Base-by-base conservation (phyloP, 2,329 filamentous ascomycete genomes). In the Exserohilum turcica region DNA sequence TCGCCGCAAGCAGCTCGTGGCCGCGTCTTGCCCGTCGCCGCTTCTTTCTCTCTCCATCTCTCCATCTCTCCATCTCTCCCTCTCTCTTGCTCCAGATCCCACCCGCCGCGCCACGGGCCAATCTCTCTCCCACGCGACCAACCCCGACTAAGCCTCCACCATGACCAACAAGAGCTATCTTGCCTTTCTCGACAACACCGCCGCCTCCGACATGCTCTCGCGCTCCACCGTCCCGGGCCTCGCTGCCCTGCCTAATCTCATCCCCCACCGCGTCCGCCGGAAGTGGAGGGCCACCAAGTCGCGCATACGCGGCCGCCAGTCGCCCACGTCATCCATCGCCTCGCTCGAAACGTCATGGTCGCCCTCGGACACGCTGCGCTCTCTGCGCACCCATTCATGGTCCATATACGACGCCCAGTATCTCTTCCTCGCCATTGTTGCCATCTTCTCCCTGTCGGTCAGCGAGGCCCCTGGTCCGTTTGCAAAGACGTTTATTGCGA, bases 341-440 rank as follows among this genome's bases (percentile, higher is more conserved):
- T 82, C 82, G 27, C 80, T 97, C 49, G 84, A 95, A 75, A 92
- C 86, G 13, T 96, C 92, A 1, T 90, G 92, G 75, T 92, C 89
- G 62, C 87, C 91, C 5, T 80, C 84, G 66, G 88, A 95, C 69
- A 92, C 91, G 10, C 76, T 97, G 56, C 84, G 85, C 56, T 84
- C 88, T 32, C 80, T 97, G 59, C 87, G 88, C 65, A 84, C 84
- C 55, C 91, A 94, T 72, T 85, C 85, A 60, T 97, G 91, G 90
- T 88, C 84, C 45, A 79, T 87, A 45, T 89, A 92, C 72, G 93
- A 97, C 75, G 83, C 89, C 35, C 92, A 97, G 77, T 95, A 97
- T 74, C 74, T 91, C 44, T 79, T 93, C 52, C 77, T 96, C 24
- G 84, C 86, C 54, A 82, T 88, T 48, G 76, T 96, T 43, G 86